Conservation (phyloP, 352 stramenopile species). For the Phytopythium aichiense region DNA sequence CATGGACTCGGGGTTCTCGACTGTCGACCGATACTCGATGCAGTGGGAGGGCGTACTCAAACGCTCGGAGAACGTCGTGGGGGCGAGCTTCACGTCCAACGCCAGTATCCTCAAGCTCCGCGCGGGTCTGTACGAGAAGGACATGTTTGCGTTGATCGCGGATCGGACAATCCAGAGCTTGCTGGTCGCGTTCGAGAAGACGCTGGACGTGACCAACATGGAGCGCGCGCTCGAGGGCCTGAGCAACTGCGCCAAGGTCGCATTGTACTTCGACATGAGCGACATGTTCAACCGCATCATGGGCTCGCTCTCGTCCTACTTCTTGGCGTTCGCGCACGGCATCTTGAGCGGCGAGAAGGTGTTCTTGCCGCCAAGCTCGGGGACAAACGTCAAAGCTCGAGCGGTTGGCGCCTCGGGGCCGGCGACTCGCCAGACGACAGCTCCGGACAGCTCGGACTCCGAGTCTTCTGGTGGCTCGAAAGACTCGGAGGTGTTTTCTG, state of each 20-base stretch:
- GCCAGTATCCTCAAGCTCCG: constrained; percentile 81
- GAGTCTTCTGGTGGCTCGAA: neutral
- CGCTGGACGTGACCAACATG: constrained; percentile 81
- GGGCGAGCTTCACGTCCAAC: constrained; percentile 84
- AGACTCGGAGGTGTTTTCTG: constrained; percentile 5
- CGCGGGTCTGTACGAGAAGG: constrained; percentile 80
- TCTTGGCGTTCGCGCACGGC: constrained; percentile 80
- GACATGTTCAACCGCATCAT: constrained; percentile 85
- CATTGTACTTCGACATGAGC: constrained; percentile 78
- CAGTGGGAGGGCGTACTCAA: constrained; percentile 88
- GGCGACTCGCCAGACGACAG: neutral
- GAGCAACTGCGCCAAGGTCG: constrained; percentile 81
- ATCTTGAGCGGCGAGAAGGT: constrained; percentile 84
- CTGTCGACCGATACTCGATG: constrained; percentile 82
- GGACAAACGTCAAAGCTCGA: constrained; percentile 16
- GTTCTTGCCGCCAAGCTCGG: constrained; percentile 52
- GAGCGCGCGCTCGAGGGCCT: constrained; percentile 76
- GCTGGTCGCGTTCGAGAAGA: constrained; percentile 79
- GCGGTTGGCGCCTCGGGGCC: constrained; percentile 7
- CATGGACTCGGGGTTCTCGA: constrained; percentile 50
- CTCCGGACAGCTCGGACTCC: constrained; percentile 18
- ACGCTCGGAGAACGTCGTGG: constrained; percentile 83
- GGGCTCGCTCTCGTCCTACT: constrained; percentile 73
- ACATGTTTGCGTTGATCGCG: constrained; percentile 85
- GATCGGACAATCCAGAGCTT: constrained; percentile 81